These are phyloP conservation scores for Coprinopsis sp. DNA, from an alignment of 768 basidiomycete genomes.

Conservation along the genomic window DNA sequence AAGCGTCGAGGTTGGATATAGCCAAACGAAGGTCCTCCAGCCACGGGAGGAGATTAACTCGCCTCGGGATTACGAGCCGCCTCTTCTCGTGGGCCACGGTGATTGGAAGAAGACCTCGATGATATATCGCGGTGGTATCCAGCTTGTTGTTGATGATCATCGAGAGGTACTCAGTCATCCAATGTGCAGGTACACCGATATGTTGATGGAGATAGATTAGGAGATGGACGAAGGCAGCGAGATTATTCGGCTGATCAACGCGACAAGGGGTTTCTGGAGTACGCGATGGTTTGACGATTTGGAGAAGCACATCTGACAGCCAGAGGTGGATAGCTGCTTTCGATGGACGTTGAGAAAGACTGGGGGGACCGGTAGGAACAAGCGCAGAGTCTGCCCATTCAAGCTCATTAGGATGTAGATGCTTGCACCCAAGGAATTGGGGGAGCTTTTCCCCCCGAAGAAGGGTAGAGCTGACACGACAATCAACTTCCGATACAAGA, in stretches of 20 bases:
- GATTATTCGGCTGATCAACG: slow-evolving; percentile 12
- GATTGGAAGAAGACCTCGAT: slow-evolving; percentile 3
- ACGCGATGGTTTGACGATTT: background rate
- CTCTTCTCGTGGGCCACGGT: background rate
- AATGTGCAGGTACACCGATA: slow-evolving; percentile 15
- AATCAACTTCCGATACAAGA: background rate
- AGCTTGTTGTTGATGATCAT: slow-evolving; percentile 5
- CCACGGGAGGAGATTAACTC: background rate
- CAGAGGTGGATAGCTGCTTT: slow-evolving; percentile 10
- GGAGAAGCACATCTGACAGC: slow-evolving; percentile 10
- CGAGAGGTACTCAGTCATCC: slow-evolving; percentile 14
- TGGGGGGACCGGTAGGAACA: background rate
- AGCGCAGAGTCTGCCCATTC: slow-evolving; percentile 5
- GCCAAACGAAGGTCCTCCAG: background rate
- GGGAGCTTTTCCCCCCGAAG: slow-evolving; percentile 10
- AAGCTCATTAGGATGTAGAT: background rate
- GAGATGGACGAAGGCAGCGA: slow-evolving; percentile 9
- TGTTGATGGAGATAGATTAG: slow-evolving; percentile 9
- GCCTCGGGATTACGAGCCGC: background rate
- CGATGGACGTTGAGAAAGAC: background rate
- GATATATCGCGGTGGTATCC: slow-evolving; percentile 1
- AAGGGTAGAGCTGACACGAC: slow-evolving; percentile 11
- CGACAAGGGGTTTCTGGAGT: background rate
- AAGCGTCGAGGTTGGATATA: background rate
- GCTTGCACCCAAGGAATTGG: slow-evolving; percentile 9